Base-by-base conservation (phyloP, 331 rosid genomes). In the Dryas integrifolia region DNA sequence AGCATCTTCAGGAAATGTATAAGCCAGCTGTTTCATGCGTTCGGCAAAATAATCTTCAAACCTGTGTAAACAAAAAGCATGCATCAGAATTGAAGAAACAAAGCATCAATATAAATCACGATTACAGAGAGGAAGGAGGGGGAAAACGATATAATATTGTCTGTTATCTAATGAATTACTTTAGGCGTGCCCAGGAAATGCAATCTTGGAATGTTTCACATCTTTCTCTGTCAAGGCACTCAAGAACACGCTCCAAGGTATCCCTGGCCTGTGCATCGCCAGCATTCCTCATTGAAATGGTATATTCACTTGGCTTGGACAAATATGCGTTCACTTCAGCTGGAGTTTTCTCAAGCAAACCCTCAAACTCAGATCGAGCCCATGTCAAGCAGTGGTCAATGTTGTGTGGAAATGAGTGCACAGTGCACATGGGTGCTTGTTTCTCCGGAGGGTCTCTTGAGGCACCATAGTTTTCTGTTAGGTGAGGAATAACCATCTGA, bases 361-460 rank as follows among this genome's bases (percentile, higher is more conserved):
- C 98, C 87, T 95, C 98, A 73, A 95, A 95, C 80, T 95, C 98
- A 14, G 98, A 95, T 75, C 98, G 91, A 67, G 97, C 98, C 98
- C 98, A 95, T 46, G 98, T 95, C 89, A 95, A 82, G 86, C 98
- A 95, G 76, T 95, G 98, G 53, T 95, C 97, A 72, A 95, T 95
- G 78, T 91, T 95, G 87, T 95, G 97, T 0, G 98, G 98, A 79
- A 95, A 95, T 3, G 98, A 95, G 85, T 95, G 98, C 58, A 95
- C 90, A 24, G 97, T 95, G 87, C 98, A 95, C 98, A 95, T 95
- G 7, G 98, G 98, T 1, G 98, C 97, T 81, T 95, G 93, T 82
- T 89, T 95, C 88, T 95, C 97, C 55, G 98, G 98, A 52, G 96
- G 98, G 79, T 95, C 98, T 81, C 98, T 91, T 40, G 98, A 95